Percentiles rank a stretch among this genome's conserved stretches.
Evolutionary conservation across 2,329 filamentous ascomycete species (phyloP).

Genomic region (Pestalotiopsis sp.): DNA sequence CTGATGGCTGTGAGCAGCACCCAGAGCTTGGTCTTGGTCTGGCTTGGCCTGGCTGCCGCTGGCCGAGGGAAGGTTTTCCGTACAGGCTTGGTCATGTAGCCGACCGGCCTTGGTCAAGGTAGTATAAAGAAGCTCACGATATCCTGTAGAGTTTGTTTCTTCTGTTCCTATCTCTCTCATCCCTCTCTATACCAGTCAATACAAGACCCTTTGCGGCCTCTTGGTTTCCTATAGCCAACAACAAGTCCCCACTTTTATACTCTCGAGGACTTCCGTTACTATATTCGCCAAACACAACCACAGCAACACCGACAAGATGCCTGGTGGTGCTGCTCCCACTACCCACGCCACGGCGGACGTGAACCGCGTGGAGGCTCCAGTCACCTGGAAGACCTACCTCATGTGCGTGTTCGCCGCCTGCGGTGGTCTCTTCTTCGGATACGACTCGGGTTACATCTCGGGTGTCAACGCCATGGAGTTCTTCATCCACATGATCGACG

Average conservation of each 20-base stretch:
- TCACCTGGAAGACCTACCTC: constrained; percentile 70
- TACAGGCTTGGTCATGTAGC: background rate
- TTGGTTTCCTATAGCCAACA: background rate
- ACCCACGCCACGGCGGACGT: constrained; percentile 51
- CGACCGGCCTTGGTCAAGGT: background rate
- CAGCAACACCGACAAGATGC: constrained; percentile 6
- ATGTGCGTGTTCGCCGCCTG: constrained; percentile 73
- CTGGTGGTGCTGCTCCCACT: constrained; percentile 11
- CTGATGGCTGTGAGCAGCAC: background rate
- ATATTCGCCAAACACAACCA: background rate
- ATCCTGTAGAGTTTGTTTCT: background rate
- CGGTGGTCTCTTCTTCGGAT: constrained; percentile 77
- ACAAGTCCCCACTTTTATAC: constrained; percentile 11
- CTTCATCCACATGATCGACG: constrained; percentile 35
- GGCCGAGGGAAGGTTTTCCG: background rate
- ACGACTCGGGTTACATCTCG: constrained; percentile 66
- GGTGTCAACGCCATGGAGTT: constrained; percentile 41
- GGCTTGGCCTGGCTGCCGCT: background rate
- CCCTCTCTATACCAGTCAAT: constrained; percentile 3
- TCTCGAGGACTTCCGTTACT: background rate
- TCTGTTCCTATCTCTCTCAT: background rate
- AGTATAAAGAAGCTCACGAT: constrained; percentile 11
- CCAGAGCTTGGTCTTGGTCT: background rate
- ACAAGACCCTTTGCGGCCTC: background rate
- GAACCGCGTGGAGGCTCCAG: constrained; percentile 66